phyloP scores from a whole-genome alignment of 257 asterid genomes.

The Eustoma russellianum region DNA sequence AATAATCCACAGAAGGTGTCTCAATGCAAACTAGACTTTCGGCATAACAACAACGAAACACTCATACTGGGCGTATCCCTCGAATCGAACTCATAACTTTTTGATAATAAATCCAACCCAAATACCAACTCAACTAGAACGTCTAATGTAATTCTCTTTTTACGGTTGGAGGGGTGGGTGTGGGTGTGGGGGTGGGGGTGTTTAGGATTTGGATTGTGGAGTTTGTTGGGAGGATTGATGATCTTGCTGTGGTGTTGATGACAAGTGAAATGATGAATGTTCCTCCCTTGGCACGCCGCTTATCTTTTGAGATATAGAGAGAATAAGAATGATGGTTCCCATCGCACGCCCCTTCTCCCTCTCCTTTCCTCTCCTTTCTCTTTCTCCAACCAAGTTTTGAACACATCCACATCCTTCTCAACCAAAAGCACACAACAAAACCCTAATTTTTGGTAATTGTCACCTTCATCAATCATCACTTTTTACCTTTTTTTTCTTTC shows the following conservation, averaged over 20 bases:
- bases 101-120: too few species aligned
- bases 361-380: background rate
- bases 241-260: conserved; percentile 6
- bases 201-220: too few species aligned
- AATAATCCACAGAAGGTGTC: too few species aligned
- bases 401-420: conserved; percentile 22
- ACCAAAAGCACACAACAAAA: background rate
- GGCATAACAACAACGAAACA: too few species aligned
- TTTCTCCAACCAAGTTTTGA: conserved; percentile 14
- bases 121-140: too few species aligned
- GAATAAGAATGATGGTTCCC: conserved; percentile 27
- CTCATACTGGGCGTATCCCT: too few species aligned
- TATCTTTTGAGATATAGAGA: conserved; percentile 13
- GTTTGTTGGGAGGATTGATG: conserved; percentile 10
- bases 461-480: conserved; percentile 20
- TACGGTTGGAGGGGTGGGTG: too few species aligned
- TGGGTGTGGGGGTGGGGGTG: too few species aligned
- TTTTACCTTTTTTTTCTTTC: conserved; percentile 8
- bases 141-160: too few species aligned
- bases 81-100: too few species aligned
- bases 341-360: conserved; percentile 16
- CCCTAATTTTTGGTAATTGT: conserved; percentile 20
- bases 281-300: conserved; percentile 22
- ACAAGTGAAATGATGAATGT: conserved; percentile 21
- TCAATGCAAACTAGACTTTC: too few species aligned